Conservation (phyloP, 148 eudicot genomes). For the Spergularia bocconei region DNA sequence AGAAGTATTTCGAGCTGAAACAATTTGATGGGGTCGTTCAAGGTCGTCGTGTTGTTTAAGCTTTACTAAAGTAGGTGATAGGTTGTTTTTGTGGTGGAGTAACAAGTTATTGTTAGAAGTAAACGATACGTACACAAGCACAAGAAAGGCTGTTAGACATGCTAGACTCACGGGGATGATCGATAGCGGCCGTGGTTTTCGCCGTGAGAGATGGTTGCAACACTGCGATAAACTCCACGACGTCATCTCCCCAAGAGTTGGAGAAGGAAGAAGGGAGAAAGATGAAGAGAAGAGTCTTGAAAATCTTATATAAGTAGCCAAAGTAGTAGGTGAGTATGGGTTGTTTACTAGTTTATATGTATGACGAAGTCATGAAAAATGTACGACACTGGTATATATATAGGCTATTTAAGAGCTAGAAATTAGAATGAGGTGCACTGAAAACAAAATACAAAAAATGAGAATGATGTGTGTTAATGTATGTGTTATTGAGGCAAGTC, state of each 20-base stretch:
- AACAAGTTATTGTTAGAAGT: slow-evolving; percentile 14
- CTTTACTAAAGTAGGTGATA: background rate
- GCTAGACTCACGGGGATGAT: slow-evolving; percentile 18
- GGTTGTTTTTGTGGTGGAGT: background rate
- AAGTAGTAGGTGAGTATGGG: background rate
- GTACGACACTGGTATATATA: too few relatives aligned
- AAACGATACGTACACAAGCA: slow-evolving; percentile 21
- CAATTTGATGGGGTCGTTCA: background rate
- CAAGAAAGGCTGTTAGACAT: slow-evolving; percentile 12
- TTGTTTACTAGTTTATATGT: background rate
- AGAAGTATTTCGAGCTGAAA: background rate
- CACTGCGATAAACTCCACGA: slow-evolving; percentile 13
- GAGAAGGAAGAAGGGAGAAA: background rate
- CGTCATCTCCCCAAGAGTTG: background rate
- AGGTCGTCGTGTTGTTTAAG: background rate
- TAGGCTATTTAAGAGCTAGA: too few relatives aligned
- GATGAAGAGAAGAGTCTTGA: slow-evolving; percentile 2
- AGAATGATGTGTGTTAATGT: too few relatives aligned
- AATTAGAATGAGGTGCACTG: too few relatives aligned
- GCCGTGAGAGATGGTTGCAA: slow-evolving; percentile 11
- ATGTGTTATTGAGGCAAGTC: too few relatives aligned
- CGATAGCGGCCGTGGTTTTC: slow-evolving; percentile 19
- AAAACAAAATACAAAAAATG: too few relatives aligned
- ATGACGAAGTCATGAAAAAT: too few relatives aligned
- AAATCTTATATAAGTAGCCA: too few relatives aligned